Percentiles rank a stretch among this genome's conserved stretches.
Conservation (phyloP, 495 filamentous ascomycete species). For the Mytilinidion resinicola region DNA sequence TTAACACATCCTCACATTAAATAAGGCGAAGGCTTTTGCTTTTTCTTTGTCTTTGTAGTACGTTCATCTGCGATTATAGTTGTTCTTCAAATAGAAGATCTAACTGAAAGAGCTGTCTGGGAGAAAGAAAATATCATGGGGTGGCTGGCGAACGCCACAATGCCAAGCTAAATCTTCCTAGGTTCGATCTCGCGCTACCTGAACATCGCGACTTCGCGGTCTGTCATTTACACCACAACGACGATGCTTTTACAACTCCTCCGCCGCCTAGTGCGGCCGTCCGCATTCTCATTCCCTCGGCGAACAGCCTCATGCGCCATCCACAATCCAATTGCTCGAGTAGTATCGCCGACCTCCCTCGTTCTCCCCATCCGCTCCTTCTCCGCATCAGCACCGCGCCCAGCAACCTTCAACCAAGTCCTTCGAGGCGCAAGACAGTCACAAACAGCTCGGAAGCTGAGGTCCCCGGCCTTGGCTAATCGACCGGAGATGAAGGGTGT, state of each 20-base stretch:
- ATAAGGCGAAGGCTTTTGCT: no score
- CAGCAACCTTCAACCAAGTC: constrained; percentile 41
- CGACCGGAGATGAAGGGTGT: constrained; percentile 88
- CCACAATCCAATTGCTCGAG: constrained; percentile 7
- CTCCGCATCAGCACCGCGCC: constrained; percentile 17
- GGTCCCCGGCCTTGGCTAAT: constrained; percentile 74
- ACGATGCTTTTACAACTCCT: constrained; percentile 25
- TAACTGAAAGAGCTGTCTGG: no score
- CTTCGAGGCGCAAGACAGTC: constrained; percentile 64
- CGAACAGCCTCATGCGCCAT: not conserved
- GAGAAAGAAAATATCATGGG: no score
- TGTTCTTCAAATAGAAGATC: no score
- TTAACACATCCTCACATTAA: no score
- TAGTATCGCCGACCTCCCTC: not conserved
- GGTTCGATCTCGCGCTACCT: no score
- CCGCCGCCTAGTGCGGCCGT: constrained; percentile 20
- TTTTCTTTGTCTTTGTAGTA: no score
- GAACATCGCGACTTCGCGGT: no score
- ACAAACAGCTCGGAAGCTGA: constrained; percentile 71
- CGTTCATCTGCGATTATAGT: no score
- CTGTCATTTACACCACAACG: not conserved
- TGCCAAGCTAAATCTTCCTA: no score
- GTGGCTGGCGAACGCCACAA: no score
- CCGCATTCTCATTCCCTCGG: not conserved
- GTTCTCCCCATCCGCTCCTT: constrained; percentile 22